Evolutionary conservation across 2,329 filamentous ascomycete genomes (phyloP).

Genomic region (Colletotrichum coccodes): DNA sequence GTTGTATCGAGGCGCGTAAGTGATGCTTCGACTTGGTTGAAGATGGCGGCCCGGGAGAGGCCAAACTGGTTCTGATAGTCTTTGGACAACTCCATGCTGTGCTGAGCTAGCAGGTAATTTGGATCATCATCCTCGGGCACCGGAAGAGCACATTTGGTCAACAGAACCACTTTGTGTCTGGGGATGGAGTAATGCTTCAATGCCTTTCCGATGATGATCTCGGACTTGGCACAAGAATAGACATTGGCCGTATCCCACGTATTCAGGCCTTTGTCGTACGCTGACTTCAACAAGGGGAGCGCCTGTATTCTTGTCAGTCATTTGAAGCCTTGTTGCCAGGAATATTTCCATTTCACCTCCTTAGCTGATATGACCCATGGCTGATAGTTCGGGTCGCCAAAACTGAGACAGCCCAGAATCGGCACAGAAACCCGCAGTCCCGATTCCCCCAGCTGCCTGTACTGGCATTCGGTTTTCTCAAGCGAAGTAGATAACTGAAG

Average conservation of each 20-base stretch:
- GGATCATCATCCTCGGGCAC: neutral
- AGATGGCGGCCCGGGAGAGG: conserved; percentile 71
- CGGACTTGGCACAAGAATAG: conserved; percentile 66
- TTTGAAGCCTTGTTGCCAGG: no score
- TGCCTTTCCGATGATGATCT: conserved; percentile 66
- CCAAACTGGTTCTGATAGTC: conserved; percentile 51
- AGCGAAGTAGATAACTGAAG: no score
- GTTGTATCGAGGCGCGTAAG: conserved; percentile 62
- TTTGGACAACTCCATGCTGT: conserved; percentile 37
- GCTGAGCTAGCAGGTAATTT: conserved; percentile 32
- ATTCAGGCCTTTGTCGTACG: conserved; percentile 71
- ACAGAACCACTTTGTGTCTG: conserved; percentile 65
- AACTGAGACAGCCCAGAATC: conserved; percentile 73
- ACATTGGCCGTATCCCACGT: conserved; percentile 66
- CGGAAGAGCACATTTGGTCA: conserved; percentile 59
- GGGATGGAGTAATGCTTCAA: conserved; percentile 68
- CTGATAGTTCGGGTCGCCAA: conserved; percentile 62
- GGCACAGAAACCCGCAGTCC: conserved; percentile 72
- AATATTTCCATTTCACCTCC: no score
- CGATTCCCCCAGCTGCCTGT: conserved; percentile 66
- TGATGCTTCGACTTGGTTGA: conserved; percentile 72
- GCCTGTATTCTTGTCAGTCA: conserved; percentile 60
- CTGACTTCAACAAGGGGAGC: conserved; percentile 69
- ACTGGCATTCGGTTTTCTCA: conserved; percentile 54
- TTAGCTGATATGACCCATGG: no score